Conservation (phyloP, 2,329 filamentous ascomycete genomes). For the Nemania serpens region DNA sequence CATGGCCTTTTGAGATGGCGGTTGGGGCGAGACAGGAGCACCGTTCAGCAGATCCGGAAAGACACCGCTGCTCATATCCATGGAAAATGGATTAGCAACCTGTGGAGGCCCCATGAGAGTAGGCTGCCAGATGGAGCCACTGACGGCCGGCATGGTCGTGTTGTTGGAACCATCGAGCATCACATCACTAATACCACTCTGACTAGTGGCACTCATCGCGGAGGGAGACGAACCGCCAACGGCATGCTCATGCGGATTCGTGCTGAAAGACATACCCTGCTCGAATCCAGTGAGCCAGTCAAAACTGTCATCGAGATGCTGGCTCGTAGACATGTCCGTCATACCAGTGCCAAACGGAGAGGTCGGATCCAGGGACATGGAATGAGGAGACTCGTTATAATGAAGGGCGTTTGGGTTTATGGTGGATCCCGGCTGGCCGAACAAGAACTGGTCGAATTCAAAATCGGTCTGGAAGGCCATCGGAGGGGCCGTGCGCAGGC, state of each 20-base stretch:
- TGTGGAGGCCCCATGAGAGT: constrained; percentile 71
- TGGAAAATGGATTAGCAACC: constrained; percentile 70
- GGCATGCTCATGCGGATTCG: constrained; percentile 72
- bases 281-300: constrained; percentile 85
- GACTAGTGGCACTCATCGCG: constrained; percentile 92
- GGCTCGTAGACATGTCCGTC: constrained; percentile 61
- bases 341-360: constrained; percentile 64
- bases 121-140: constrained; percentile 70
- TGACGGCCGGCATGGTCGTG: constrained; percentile 55
- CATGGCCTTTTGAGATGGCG: constrained; percentile 70
- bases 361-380: constrained; percentile 64
- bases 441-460: constrained; percentile 72
- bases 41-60: constrained; percentile 78
- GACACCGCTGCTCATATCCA: constrained; percentile 74
- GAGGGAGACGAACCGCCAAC: constrained; percentile 95
- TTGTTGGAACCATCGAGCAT: constrained; percentile 84
- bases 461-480: constrained; percentile 66
- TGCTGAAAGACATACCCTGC: constrained; percentile 70
- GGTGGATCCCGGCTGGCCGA: constrained; percentile 67
- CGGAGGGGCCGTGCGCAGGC: constrained; percentile 78
- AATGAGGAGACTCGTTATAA: constrained; percentile 77
- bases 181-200: constrained; percentile 87
- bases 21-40: constrained; percentile 78
- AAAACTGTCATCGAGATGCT: constrained; percentile 75
- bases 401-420: constrained; percentile 79